Evolutionary conservation across 345 rosid genomes (phyloP).

Genomic region (Clausena lansium): DNA sequence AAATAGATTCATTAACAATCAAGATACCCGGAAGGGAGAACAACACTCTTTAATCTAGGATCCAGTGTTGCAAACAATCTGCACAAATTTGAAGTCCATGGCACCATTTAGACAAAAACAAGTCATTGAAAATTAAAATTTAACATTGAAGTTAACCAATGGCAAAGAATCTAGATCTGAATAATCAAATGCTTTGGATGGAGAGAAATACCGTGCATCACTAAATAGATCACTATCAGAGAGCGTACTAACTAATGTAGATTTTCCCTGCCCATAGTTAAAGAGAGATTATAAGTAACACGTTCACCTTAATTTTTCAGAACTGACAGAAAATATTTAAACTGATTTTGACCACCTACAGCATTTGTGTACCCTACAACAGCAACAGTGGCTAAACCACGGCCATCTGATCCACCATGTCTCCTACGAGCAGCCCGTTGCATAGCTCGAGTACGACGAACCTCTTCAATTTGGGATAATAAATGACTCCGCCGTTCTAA

Average conservation of each 20-base stretch:
- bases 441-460: conserved; percentile 76
- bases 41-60: conserved; percentile 61
- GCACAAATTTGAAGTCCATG: conserved; percentile 21
- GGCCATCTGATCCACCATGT: conserved; percentile 47
- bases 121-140: neutral
- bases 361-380: conserved; percentile 98
- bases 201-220: conserved; percentile 62
- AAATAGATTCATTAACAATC: neutral
- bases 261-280: conserved; percentile 66
- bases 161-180: conserved; percentile 2
- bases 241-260: conserved; percentile 73
- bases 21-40: conserved; percentile 78
- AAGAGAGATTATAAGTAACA: neutral
- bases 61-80: conserved; percentile 89
- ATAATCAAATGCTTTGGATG: conserved; percentile 15
- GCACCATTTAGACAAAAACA: conserved; percentile 11
- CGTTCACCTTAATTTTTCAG: neutral
- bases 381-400: conserved; percentile 70
- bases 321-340: conserved; percentile 5
- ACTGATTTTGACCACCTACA: conserved; percentile 48
- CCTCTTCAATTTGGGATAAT: conserved; percentile 76
- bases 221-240: conserved; percentile 72
- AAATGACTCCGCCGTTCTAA: conserved; percentile 60
- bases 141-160: conserved; percentile 1
- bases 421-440: conserved; percentile 83